phyloP scores from a whole-genome alignment of 352 stramenopile species.

The Globisporangium polare region DNA sequence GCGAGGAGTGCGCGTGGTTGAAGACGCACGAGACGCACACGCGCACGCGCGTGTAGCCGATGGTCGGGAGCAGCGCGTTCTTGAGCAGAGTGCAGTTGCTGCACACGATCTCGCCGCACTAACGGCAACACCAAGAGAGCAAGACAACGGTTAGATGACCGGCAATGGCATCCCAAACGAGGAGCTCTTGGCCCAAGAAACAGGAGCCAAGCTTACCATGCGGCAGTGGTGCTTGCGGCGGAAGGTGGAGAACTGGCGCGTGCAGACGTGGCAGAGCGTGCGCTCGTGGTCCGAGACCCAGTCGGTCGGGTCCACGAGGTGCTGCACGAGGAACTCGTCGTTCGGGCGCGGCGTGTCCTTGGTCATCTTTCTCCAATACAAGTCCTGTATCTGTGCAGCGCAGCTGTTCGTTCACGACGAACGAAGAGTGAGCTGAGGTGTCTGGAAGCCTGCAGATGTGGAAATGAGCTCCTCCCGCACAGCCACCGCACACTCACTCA shows the following conservation, averaged over 20 bases:
- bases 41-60: conserved; percentile 60
- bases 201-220: conserved; percentile 37
- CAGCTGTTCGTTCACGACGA: too few species aligned
- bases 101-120: conserved; percentile 83
- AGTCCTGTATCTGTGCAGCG: background rate
- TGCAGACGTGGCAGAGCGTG: conserved; percentile 73
- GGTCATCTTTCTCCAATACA: conserved; percentile 15
- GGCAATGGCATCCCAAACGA: background rate
- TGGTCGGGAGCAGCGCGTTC: conserved; percentile 45
- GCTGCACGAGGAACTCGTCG: conserved; percentile 63
- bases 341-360: conserved; percentile 23
- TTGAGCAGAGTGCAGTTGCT: conserved; percentile 78
- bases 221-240: conserved; percentile 85
- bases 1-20: conserved; percentile 27
- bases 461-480: background rate
- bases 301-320: conserved; percentile 68
- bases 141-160: background rate
- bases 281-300: conserved; percentile 76
- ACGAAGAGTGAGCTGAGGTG: background rate
- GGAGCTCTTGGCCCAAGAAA: background rate
- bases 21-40: conserved; percentile 81
- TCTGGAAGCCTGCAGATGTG: conserved; percentile 7
- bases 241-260: conserved; percentile 72
- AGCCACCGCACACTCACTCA: background rate
- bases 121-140: background rate